phyloP scores from a whole-genome alignment of 257 asterid species.

The Paraleonurus japonicus region DNA sequence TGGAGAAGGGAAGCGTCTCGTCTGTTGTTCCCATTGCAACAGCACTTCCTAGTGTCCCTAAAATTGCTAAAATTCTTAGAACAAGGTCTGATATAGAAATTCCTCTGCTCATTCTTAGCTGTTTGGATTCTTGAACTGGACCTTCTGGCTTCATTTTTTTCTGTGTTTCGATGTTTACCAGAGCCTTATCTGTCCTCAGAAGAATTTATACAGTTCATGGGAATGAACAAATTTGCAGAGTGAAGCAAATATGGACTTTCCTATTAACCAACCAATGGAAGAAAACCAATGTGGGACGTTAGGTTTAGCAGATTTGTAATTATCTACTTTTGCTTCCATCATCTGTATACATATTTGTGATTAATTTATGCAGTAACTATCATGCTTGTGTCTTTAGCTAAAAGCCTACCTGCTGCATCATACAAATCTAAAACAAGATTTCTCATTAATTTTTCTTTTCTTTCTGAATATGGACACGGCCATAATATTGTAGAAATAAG shows the following conservation, averaged over 20 bases:
- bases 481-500: background rate
- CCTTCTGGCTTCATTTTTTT: conserved; percentile 48
- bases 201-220: conserved; percentile 14
- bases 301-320: conserved; percentile 37
- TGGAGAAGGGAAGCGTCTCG: conserved; percentile 65
- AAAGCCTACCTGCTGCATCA: background rate
- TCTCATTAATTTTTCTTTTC: background rate
- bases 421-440: background rate
- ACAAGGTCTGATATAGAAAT: conserved; percentile 51
- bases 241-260: conserved; percentile 37
- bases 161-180: background rate
- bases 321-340: conserved; percentile 38
- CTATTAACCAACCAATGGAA: conserved; percentile 23
- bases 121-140: conserved; percentile 29
- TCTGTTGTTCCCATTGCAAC: conserved; percentile 73
- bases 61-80: conserved; percentile 54
- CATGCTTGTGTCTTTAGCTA: conserved; percentile 8
- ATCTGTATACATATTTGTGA: conserved; percentile 3
- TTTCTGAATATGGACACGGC: background rate
- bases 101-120: conserved; percentile 36
- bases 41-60: conserved; percentile 68
- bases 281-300: conserved; percentile 30
- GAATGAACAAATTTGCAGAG: conserved; percentile 31
- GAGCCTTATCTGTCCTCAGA: background rate
- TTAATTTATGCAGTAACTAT: conserved; percentile 23